Conservation (phyloP, 208 protist genomes). For the Wallacemonas sp. region DNA sequence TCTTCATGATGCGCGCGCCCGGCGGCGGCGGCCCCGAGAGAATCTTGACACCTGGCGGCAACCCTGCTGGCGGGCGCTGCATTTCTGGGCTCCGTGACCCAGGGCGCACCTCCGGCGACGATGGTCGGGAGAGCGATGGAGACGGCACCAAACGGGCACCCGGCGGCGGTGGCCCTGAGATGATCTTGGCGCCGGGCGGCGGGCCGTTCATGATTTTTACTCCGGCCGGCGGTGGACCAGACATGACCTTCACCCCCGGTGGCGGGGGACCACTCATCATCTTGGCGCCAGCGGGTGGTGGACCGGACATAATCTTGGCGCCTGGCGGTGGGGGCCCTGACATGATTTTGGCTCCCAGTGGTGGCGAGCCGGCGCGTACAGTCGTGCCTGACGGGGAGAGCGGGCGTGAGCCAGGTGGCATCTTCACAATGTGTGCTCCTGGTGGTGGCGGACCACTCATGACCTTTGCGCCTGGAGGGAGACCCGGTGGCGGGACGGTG, state of each 20-base stretch:
- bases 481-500: not conserved
- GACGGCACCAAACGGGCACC: conserved; percentile 2
- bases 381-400: conserved; percentile 1
- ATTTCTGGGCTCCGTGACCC: conserved; percentile 17
- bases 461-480: conserved; percentile 3
- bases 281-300: conserved; percentile 31
- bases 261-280: conserved; percentile 29
- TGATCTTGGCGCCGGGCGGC: conserved; percentile 27
- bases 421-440: conserved; percentile 5
- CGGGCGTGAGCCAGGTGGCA: conserved; percentile 1
- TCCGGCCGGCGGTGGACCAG: conserved; percentile 24
- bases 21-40: conserved; percentile 43
- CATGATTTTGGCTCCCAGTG: conserved; percentile 7
- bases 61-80: conserved; percentile 8
- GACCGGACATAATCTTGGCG: conserved; percentile 34
- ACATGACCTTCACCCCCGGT: conserved; percentile 25
- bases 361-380: not conserved
- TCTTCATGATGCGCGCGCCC: conserved; percentile 26
- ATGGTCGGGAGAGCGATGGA: not conserved
- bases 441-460: conserved; percentile 3
- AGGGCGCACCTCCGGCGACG: not conserved
- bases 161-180: conserved; percentile 9
- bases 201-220: conserved; percentile 46
- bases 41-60: conserved; percentile 37
- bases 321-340: conserved; percentile 26